phyloP scores from a whole-genome alignment of 208 protist species.

The Herpetomonas samuelpessoai region DNA sequence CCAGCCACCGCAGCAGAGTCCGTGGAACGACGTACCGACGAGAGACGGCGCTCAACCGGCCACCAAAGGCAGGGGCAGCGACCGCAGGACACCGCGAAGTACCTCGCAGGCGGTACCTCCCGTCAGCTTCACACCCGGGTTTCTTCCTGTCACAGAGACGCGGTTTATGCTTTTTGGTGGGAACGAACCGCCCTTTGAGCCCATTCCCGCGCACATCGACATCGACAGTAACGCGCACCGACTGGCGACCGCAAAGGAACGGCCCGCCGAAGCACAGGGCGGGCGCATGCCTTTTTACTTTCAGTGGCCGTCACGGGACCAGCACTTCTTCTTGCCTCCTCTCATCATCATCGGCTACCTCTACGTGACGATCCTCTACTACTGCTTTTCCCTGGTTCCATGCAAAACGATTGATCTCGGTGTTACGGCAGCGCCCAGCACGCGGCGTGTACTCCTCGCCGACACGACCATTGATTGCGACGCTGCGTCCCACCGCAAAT shows the following conservation, averaged over 20 bases:
- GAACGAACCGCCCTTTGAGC: constrained; percentile 17
- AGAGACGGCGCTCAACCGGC: too few relatives aligned
- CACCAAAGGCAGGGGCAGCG: too few relatives aligned
- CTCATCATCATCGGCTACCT: constrained; percentile 26
- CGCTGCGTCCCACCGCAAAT: constrained; percentile 5
- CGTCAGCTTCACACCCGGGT: constrained; percentile 1
- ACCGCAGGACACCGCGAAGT: too few relatives aligned
- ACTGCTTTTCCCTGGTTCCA: constrained; percentile 29
- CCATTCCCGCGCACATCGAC: constrained; percentile 11
- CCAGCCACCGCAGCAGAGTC: background rate
- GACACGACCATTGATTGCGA: constrained; percentile 25
- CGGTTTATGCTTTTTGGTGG: constrained; percentile 31
- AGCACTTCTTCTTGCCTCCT: constrained; percentile 18
- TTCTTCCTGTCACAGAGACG: constrained; percentile 25
- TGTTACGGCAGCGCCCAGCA: background rate
- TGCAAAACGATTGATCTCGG: constrained; percentile 19
- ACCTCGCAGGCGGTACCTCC: background rate
- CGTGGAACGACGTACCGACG: too few relatives aligned
- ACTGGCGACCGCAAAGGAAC: constrained; percentile 11
- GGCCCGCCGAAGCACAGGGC: constrained; percentile 8
- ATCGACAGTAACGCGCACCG: constrained; percentile 10
- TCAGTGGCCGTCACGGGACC: constrained; percentile 23
- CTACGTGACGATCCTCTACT: constrained; percentile 18
- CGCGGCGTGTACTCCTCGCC: background rate
- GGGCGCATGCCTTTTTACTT: constrained; percentile 11